Evolutionary conservation across 2,329 filamentous ascomycete species (phyloP), one percentile per base, ranked within the genome.

Genomic region (Hymenoscyphus scutula): DNA sequence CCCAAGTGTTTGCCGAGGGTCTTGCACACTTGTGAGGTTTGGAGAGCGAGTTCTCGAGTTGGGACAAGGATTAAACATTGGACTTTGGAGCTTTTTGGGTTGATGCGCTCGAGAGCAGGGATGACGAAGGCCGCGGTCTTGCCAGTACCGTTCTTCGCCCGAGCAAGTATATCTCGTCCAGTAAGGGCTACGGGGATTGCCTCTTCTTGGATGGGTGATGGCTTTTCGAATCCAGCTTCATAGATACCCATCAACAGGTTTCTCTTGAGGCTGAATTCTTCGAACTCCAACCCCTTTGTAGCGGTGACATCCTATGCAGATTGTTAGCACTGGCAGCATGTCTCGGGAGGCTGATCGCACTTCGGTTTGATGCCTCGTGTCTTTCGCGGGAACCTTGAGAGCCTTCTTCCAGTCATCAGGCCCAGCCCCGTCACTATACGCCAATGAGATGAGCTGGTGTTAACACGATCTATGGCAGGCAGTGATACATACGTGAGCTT

Each of bases 11-110:
- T 98, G 67, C 96, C 96, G 55, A 99, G 85, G 13, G 89, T 97
- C 82, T 98, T 99, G 86, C 95, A 99, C 69, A 99, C 95, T 79
- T 99, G 95, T 57, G 96, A 99, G 64, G 95, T 99, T 78, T 99
- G 95, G 78, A 99, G 89, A 61, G 96, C 96, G 71, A 99, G 83
- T 80, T 99, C 95, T 85, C 95, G 85, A 67, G 95, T 99, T 38
- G 95, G 96, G 53, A 99, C 95, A 62, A 99, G 87, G 71, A 99
- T 96, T 66, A 99, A 85, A 71, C 92, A 93, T 81, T 99, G 95
- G 65, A 95, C 96, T 80, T 98, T 98, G 75, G 90, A 89, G 76
- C 91, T 90, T 78, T 97, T 98, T 58, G 95, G 91, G 80, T 99
- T 97, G 79, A 98, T 95, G 75, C 91, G 90, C 79, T 99, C 91